phyloP scores from a whole-genome alignment of 225 moss, liverwort and hornwort species.

The Rhytidiadelphus loreus region DNA sequence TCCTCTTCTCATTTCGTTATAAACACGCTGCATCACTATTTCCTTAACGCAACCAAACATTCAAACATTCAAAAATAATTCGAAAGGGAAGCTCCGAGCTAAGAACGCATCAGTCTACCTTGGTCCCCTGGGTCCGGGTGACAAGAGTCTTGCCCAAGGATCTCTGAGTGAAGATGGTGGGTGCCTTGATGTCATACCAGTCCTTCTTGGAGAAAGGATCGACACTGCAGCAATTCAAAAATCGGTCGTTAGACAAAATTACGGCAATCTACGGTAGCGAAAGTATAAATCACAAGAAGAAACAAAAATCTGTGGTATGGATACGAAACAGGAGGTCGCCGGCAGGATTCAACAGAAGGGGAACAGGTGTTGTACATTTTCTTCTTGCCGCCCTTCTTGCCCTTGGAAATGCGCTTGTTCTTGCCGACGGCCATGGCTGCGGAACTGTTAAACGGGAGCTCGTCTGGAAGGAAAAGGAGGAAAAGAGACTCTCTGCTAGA shows the following conservation, averaged over 20 bases:
- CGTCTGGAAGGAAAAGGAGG: neutral
- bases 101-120: neutral
- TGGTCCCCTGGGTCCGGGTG: slow-evolving; percentile 26
- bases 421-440: slow-evolving; percentile 26
- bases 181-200: neutral
- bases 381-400: slow-evolving; percentile 30
- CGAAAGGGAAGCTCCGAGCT: neutral
- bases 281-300: neutral
- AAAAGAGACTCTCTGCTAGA: neutral
- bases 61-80: neutral
- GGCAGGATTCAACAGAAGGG: no score
- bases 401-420: slow-evolving; percentile 5
- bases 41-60: neutral
- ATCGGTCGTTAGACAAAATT: neutral
- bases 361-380: neutral
- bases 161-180: neutral
- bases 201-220: neutral
- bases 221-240: neutral
- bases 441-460: no score
- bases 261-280: neutral
- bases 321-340: neutral
- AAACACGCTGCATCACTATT: neutral
- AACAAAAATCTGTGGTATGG: neutral
- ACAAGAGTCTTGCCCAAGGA: neutral
- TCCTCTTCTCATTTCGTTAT: neutral